Conservation (phyloP, 305 asterid species). For the Rubia balearica region DNA sequence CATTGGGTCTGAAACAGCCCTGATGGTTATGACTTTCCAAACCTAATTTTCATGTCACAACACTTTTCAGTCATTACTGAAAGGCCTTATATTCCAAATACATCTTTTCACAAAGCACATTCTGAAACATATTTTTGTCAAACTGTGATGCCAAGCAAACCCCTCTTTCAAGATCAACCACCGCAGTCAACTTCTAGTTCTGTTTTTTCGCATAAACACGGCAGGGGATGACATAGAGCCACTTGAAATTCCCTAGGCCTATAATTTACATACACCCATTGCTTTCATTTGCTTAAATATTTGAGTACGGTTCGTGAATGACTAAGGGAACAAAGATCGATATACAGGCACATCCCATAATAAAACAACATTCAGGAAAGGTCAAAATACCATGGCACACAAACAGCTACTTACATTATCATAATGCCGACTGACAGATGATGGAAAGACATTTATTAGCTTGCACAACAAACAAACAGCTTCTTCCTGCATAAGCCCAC, state of each 20-base stretch:
- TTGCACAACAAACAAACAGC: constrained; percentile 51
- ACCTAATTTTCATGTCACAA: too few species aligned
- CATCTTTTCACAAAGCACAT: too few species aligned
- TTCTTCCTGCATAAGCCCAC: constrained; percentile 57
- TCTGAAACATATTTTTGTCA: too few species aligned
- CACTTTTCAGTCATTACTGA: too few species aligned
- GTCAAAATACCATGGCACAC: constrained; percentile 1
- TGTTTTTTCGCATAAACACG: background rate
- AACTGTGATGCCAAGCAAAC: background rate
- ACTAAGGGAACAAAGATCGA: background rate
- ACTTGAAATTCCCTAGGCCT: too few species aligned
- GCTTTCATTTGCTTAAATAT: background rate
- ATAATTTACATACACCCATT: background rate
- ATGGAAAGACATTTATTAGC: constrained; percentile 51
- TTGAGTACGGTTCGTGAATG: background rate
- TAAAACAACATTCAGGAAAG: background rate
- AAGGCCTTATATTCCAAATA: too few species aligned
- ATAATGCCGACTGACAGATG: constrained; percentile 61
- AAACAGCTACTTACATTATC: constrained; percentile 53
- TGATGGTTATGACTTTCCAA: too few species aligned
- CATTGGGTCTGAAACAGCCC: too few species aligned
- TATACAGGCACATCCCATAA: background rate
- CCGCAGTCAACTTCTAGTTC: background rate
- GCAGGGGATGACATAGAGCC: background rate
- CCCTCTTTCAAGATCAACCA: background rate